Evolutionary conservation across 116 monocot genomes (phyloP).

Genomic region (Papilionanthe hybrid): DNA sequence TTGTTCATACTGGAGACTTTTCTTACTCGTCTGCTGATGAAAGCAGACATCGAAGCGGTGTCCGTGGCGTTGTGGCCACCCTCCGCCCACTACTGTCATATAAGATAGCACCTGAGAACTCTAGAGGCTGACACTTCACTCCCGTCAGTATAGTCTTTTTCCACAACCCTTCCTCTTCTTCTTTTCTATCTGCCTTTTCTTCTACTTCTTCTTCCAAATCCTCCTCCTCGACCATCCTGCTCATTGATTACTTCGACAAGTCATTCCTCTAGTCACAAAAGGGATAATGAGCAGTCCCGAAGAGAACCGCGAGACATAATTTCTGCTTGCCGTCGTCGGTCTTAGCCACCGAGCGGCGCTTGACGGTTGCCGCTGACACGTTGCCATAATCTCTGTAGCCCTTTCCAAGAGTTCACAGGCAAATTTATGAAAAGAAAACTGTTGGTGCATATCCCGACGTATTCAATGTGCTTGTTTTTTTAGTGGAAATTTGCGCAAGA

Average conservation of each 20-base stretch:
- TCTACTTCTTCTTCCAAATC: slow-evolving; percentile 10
- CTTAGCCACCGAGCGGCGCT: background rate
- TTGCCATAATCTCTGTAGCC: background rate
- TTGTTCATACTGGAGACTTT: too few relatives aligned
- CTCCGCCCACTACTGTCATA: slow-evolving; percentile 9
- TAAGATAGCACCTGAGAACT: slow-evolving; percentile 13
- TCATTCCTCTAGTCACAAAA: background rate
- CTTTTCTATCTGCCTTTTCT: background rate
- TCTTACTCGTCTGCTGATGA: background rate
- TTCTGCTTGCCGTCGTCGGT: background rate
- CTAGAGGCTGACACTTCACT: slow-evolving; percentile 17
- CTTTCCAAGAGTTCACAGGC: background rate
- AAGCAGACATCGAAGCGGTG: slow-evolving; percentile 6
- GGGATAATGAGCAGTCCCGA: background rate
- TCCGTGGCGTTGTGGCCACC: slow-evolving; percentile 1
- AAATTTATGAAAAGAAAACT: too few relatives aligned
- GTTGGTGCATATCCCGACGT: too few relatives aligned
- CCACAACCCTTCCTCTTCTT: slow-evolving; percentile 16
- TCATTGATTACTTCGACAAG: background rate
- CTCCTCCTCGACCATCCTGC: background rate
- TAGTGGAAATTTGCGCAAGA: too few relatives aligned
- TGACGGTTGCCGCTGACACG: background rate
- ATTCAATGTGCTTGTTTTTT: too few relatives aligned
- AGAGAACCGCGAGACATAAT: background rate
- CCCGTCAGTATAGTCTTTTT: slow-evolving; percentile 14